Base-by-base conservation (phyloP, 768 basidiomycete species). In the Cyathus striatus region DNA sequence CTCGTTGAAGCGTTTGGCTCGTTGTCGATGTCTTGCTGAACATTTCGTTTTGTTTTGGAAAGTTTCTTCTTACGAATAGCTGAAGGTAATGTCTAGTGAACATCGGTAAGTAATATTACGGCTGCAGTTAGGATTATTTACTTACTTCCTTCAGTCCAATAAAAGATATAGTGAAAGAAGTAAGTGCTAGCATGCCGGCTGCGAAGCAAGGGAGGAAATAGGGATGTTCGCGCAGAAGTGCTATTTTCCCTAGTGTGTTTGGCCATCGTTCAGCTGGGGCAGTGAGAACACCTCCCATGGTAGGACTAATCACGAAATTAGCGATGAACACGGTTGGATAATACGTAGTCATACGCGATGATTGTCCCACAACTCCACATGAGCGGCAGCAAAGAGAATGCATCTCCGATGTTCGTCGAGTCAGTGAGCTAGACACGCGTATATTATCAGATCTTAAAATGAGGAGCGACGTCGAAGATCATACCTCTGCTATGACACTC, bases 221-320 rank as follows among this genome's bases (percentile, higher is more conserved):
- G 1, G 72, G 70, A 45, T 75, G 57, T 1, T 51, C 39, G 3
- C 53, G 53, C 35, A 74, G 54, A 34, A 68, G 58, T 0, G 47
- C 27, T 17, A 68, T 49, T 22, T 64, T 54, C 10, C 83, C 83
- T 43, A 88, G 76, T 1, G 71, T 53, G 22, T 62, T 48, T 4
- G 84, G 84, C 65, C 83, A 87, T 24, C 70, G 72, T 27, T 72
- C 70, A 10, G 70, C 75, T 1, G 86, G 80, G 30, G 73, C 72
- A 4, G 83, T 74, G 3, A 89, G 58, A 6, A 73, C 46, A 17
- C 86, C 86, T 24, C 86, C 86, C 3, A 86, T 61, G 20, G 78
- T 64, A 14, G 86, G 85, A 2, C 85, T 86, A 30, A 18, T 10
- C 17, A 36, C 9, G 35, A 36, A 1, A 36, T 36, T 12, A 13